These are phyloP conservation scores for Candida pseudoviswanathii DNA, from an alignment of 1,139 yeast genomes.

Conservation along the genomic window DNA sequence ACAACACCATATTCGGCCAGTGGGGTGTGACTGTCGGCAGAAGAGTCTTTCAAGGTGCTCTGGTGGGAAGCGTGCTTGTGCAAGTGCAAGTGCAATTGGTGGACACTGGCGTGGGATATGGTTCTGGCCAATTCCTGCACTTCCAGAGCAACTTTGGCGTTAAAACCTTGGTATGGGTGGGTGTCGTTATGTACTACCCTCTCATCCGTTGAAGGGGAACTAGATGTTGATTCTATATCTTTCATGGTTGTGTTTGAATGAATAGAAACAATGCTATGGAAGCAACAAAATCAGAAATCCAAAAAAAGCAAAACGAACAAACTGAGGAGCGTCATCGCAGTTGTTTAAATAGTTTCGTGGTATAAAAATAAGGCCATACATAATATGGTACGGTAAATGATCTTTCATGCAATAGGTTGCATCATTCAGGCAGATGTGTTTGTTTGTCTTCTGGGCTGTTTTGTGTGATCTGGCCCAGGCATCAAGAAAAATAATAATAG, in stretches of 20 bases:
- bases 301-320: neutral
- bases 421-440: neutral
- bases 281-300: neutral
- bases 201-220: neutral
- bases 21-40: conserved; percentile 19
- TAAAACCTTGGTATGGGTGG: conserved; percentile 7
- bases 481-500: neutral
- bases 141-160: conserved; percentile 5
- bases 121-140: conserved; percentile 10
- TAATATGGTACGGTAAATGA: neutral
- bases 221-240: neutral
- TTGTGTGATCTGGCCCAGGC: neutral
- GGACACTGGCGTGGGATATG: conserved; percentile 5
- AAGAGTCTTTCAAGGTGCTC: conserved; percentile 51
- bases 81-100: neutral
- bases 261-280: neutral
- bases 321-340: neutral
- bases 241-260: neutral
- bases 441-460: neutral
- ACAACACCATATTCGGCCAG: conserved; percentile 4
- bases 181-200: conserved; percentile 1
- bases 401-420: neutral
- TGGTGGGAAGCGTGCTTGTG: conserved; percentile 44
- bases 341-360: neutral
- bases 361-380: neutral